Base-by-base conservation (phyloP, 2,329 filamentous ascomycete species). In the Xylariaceae sp. region DNA sequence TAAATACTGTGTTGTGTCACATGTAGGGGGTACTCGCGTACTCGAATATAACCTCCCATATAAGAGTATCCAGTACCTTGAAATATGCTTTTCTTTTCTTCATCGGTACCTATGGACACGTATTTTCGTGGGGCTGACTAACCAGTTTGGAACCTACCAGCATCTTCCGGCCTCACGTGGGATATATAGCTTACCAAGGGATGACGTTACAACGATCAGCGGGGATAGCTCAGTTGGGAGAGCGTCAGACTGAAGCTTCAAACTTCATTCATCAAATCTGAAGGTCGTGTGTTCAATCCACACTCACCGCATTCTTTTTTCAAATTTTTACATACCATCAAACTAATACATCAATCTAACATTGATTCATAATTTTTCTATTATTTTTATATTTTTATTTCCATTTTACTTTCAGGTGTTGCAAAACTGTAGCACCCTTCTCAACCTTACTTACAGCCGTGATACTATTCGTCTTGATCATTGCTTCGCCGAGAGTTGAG, bases 211-310 rank as follows among this genome's bases (percentile, higher is more conserved):
- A 45, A 45, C 2, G 5, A 49, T 4, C 15, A 18, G 47, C 47
- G 47, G 47, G 47, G 47, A 49, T 49, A 49, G 47, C 47, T 49
- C 47, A 49, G 47, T 49, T 49, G 47, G 47, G 47, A 49, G 47
- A 49, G 47, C 47, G 47, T 49, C 47, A 49, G 47, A 49, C 47
- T 49, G 47, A 49, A 49, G 47, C 23, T 30, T 18, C 6, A 18
- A 18, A 49, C 47, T 49, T 49, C 47, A 49, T 49, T 41, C 41
- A 45, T 45, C 9, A 45, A 45, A 45, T 45, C 41, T 45, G 41
- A 45, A 45, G 41, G 41, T n/a, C 41, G 41, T 45, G 41, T n/a
- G 41, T 45, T 45, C 41, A 15, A 45, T 45, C 41, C 41, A n/a
- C 41, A 45, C 41, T 45, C 41, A 45, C 41, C 41, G 41, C 41